A percentile compares a stretch with the other conserved stretches of the same genome.
These are phyloP conservation scores for Saccharum hybrid DNA, from an alignment of 202 grass and related monocot species.

Conservation along the genomic window DNA sequence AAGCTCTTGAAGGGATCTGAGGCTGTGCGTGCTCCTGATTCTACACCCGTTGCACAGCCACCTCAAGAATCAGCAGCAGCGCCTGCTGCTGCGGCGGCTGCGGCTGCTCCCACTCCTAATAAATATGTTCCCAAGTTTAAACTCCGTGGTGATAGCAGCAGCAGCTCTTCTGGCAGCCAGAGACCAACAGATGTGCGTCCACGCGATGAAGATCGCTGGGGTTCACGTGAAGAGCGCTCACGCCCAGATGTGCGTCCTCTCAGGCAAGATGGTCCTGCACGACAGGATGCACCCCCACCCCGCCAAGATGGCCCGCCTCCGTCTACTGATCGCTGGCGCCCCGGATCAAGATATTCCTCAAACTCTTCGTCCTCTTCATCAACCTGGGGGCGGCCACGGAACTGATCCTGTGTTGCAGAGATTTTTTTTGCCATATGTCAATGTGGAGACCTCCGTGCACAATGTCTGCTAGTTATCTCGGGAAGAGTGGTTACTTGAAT, in stretches of 20 bases:
- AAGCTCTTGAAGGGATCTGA: constrained; percentile 48
- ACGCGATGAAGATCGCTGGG: constrained; percentile 63
- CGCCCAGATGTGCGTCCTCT: constrained; percentile 13
- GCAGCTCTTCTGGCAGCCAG: constrained; percentile 30
- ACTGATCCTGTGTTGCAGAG: constrained; percentile 26
- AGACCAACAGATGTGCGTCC: constrained; percentile 15
- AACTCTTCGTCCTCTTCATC: constrained; percentile 41
- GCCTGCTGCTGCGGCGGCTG: neutral
- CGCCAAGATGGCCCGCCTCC: constrained; percentile 37
- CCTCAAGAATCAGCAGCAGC: constrained; percentile 41
- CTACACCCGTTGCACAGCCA: constrained; percentile 34
- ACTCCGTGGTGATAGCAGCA: constrained; percentile 33
- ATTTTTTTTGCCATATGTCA: constrained; percentile 29
- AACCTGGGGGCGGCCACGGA: constrained; percentile 19
- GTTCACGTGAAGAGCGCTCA: constrained; percentile 19
- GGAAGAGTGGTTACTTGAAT: constrained; percentile 38
- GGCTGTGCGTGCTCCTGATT: constrained; percentile 24
- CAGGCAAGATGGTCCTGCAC: constrained; percentile 37
- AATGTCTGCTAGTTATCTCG: neutral
- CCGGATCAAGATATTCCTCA: constrained; percentile 30
- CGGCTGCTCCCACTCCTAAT: constrained; percentile 27
- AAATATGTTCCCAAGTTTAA: constrained; percentile 76
- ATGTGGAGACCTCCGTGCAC: neutral
- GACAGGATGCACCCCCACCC: constrained; percentile 23
- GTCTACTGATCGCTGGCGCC: constrained; percentile 49